A percentile compares a stretch with the other conserved stretches of the same genome.
These are phyloP conservation scores for Globisporangium carolinianum DNA, from an alignment of 352 stramenopile genomes.

Conservation along the genomic window DNA sequence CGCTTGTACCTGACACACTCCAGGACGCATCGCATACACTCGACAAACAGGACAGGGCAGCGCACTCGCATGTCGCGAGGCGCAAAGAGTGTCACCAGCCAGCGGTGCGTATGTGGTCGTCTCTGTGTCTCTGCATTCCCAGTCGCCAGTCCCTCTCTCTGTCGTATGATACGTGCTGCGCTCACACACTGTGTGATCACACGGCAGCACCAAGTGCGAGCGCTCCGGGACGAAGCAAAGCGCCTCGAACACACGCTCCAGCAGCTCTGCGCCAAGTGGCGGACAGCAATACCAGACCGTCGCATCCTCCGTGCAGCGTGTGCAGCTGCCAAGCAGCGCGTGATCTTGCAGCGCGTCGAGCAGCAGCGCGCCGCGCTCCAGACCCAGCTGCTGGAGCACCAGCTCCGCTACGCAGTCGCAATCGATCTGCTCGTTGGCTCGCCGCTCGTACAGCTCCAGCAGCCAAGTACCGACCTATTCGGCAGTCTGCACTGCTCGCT, in stretches of 20 bases:
- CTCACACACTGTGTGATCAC: neutral
- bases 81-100: no score
- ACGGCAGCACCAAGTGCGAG: neutral
- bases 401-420: slow-evolving; percentile 47
- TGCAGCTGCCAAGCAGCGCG: slow-evolving; percentile 41
- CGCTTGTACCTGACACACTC: no score
- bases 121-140: no score
- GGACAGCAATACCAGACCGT: neutral
- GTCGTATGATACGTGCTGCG: neutral
- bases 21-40: no score
- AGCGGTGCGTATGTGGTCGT: no score
- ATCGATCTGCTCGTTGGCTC: slow-evolving; percentile 39
- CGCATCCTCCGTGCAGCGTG: slow-evolving; percentile 19
- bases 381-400: slow-evolving; percentile 3
- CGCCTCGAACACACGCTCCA: neutral
- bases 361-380: slow-evolving; percentile 36
- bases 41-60: no score
- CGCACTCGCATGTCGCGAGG: no score
- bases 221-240: neutral
- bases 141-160: no score
- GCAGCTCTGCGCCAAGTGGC: neutral
- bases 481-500: slow-evolving; percentile 32
- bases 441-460: slow-evolving; percentile 27
- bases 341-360: slow-evolving; percentile 36
- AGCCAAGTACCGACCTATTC: slow-evolving; percentile 29